Base-by-base conservation (phyloP, 2,329 filamentous ascomycete genomes). In the Hypoxylon sp. region DNA sequence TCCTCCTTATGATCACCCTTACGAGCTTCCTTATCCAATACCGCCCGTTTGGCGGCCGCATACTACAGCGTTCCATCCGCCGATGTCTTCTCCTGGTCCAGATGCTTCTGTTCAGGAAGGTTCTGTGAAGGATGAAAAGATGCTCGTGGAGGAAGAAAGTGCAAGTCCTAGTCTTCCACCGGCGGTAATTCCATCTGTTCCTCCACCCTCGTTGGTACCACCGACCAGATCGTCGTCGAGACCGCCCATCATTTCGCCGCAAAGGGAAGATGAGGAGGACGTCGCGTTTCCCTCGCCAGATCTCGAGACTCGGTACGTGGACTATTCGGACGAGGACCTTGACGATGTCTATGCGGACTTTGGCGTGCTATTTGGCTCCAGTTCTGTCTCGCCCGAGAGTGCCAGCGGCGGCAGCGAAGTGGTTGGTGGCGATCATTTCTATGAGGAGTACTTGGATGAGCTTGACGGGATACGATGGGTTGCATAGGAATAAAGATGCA, bases 271-370 rank as follows among this genome's bases (percentile, higher is more conserved):
- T 23, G 79, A 83, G 29, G 78, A 78, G 2, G 69, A 70, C 52
- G 74, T 78, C 21, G 78, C 81, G 4, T 83, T 82, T 46, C 79
- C 81, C 1, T 76, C 77, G 15, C 72, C 75, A 8, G 77, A 78
- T 37, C 77, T 80, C 26, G 77, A 77, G n/a, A 75, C 75, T 31
- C 74, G 75, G 26, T 81, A 82, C 35, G 68, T 64, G 7, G 73
- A 76, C 3, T 58, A 69, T 24, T 71, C 70, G 10, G 75, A 77
- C 29, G 78, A 80, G 31, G 81, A 81, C 29, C 67, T 76, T 26
- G 81, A 81, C 18, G 77, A 81, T 29, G 79, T 85, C 33, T 84
- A 84, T 58, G 81, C 81, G 10, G 81, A 85, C 58, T 84, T 85
- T 57, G 76, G 80, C 4, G 75, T 81, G 21, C 73, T 84, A 3